phyloP scores from a whole-genome alignment of 331 rosid genomes.

The Cydonia oblonga region DNA sequence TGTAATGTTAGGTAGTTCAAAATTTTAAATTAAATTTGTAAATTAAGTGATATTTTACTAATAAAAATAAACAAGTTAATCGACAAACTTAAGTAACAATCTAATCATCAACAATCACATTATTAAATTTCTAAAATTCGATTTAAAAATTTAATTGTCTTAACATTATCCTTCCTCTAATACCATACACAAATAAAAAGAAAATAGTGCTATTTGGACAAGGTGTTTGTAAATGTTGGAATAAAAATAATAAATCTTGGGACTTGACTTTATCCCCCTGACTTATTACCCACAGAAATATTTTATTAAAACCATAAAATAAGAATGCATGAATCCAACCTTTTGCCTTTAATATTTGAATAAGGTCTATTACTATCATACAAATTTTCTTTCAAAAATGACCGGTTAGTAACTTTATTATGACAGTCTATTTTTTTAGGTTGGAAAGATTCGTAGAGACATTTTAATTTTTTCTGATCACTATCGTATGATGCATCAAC shows the following conservation, averaged over 20 bases:
- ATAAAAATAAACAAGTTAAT: too few relatives aligned
- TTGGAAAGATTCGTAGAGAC: neutral
- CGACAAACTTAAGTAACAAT: too few relatives aligned
- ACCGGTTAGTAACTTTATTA: rapidly evolving
- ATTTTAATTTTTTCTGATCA: rapidly evolving
- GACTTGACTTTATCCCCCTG: neutral
- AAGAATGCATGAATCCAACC: too few relatives aligned
- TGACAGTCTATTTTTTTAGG: rapidly evolving
- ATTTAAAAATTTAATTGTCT: too few relatives aligned
- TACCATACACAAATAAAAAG: neutral
- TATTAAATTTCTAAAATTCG: rapidly evolving
- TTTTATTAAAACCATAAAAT: neutral
- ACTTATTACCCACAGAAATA: neutral
- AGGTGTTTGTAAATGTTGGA: neutral
- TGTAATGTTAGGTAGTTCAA: rapidly evolving
- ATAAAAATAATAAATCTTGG: too few relatives aligned
- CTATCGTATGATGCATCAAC: rapidly evolving
- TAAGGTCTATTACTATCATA: neutral
- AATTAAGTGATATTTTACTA: too few relatives aligned
- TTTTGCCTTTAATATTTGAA: too few relatives aligned
- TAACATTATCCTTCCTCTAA: neutral
- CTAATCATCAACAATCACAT: too few relatives aligned
- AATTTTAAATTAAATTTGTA: too few relatives aligned
- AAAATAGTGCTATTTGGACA: neutral
- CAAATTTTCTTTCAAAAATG: neutral